Conservation (phyloP, 192 early-diverging fungal genomes). For the Gamsiella multidivaricata region DNA sequence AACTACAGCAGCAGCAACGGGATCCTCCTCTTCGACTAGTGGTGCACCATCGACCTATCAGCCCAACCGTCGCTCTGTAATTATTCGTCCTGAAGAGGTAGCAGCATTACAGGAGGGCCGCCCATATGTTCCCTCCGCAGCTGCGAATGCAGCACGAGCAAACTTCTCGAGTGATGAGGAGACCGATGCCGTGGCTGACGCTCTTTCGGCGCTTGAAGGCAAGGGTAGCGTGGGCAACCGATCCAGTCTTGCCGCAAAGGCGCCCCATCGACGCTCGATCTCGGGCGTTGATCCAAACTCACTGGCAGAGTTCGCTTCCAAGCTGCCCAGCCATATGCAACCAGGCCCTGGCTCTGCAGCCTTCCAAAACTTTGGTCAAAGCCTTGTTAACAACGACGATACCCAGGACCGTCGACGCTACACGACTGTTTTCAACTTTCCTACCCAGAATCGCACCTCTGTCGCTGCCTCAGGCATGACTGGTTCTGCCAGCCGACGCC, state of each 20-base stretch:
- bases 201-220: slow-evolving; percentile 52
- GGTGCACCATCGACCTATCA: slow-evolving; percentile 5
- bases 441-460: slow-evolving; percentile 10
- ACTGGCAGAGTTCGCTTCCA: slow-evolving; percentile 43
- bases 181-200: slow-evolving; percentile 38
- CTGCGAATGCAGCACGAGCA: slow-evolving; percentile 5
- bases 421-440: slow-evolving; percentile 40
- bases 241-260: slow-evolving; percentile 31
- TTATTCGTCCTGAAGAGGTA: slow-evolving; percentile 46
- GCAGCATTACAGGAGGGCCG: slow-evolving; percentile 44
- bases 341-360: slow-evolving; percentile 27
- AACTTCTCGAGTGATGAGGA: slow-evolving; percentile 36
- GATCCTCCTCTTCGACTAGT: background rate
- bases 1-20: background rate
- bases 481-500: slow-evolving; percentile 16
- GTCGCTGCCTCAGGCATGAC: background rate
- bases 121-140: slow-evolving; percentile 24
- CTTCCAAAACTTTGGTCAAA: slow-evolving; percentile 39
- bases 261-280: slow-evolving; percentile 20
- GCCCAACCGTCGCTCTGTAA: slow-evolving; percentile 46
- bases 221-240: slow-evolving; percentile 26
- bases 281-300: slow-evolving; percentile 31
- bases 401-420: slow-evolving; percentile 42
- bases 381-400: slow-evolving; percentile 39
- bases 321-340: slow-evolving; percentile 40